Evolutionary conservation across 2,329 filamentous ascomycete species (phyloP), one percentile per base, ranked within the genome.

Genomic region (Chalara sp.): DNA sequence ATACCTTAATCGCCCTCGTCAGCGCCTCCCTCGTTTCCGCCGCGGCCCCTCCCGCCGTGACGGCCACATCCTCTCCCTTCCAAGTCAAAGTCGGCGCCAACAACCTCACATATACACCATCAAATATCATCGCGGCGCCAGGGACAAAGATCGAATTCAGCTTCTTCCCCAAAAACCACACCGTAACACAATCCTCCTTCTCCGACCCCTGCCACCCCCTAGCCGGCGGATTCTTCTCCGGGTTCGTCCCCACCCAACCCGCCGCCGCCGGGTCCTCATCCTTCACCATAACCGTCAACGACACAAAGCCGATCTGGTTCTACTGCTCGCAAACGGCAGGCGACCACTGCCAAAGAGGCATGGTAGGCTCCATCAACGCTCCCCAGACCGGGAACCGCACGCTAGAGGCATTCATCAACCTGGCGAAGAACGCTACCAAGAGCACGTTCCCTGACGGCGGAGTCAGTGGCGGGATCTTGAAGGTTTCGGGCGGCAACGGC

Each of bases 41-140:
- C 12, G 31, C 8, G 11, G 56, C 55, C 32, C 32, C 60, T 74
- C 47, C 63, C 61, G 32, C 45, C 29, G 40, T 46, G 7, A 58
- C 53, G 12, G 50, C 57, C 75, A 75, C 35, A 2, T 37, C 35
- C 35, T 37, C 35, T 10, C 35, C 35, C 35, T 37, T 45, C 30
- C 21, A 63, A 68, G 39, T 92, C 88, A 53, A 90, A 89, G 56
- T 90, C 89, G 54, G 88, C 89, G 79, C 95, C 86, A 64, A 96
- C 77, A 42, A 89, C 87, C 69, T 96, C 89, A 56, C 96, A 95
- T 80, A 96, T 90, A 48, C 62, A 32, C 76, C 76, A 6, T 65
- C 70, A 48, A 68, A 59, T n/a, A 53, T 65, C 46, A 60, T 45
- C 31, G 66, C 63, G 32, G 61, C 65, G 3, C 53, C 61, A 31